Evolutionary conservation across 768 basidiomycete species (phyloP).

Genomic region (Phaeotremella skinneri): DNA sequence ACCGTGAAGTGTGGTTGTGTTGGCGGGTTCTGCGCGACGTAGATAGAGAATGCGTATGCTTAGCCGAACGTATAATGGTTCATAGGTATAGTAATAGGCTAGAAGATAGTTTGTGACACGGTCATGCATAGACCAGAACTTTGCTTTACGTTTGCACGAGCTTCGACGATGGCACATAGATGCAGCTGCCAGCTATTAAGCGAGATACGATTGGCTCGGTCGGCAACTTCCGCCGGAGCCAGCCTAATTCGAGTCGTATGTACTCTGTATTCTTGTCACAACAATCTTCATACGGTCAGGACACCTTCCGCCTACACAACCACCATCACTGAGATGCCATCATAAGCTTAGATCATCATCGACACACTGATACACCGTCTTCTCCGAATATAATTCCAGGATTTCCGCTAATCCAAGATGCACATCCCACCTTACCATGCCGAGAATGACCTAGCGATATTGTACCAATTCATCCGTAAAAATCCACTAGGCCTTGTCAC

Average conservation of each 20-base stretch:
- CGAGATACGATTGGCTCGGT: background rate
- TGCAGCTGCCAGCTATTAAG: background rate
- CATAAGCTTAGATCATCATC: background rate
- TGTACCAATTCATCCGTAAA: slow-evolving; percentile 49
- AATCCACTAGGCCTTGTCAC: slow-evolving; percentile 54
- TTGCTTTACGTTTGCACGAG: background rate
- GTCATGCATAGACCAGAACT: slow-evolving; percentile 6
- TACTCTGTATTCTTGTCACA: too few species aligned
- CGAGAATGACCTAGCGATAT: slow-evolving; percentile 49
- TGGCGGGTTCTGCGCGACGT: background rate
- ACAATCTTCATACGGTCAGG: too few species aligned
- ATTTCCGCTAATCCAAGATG: slow-evolving; percentile 39
- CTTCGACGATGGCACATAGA: background rate
- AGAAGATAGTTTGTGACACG: background rate
- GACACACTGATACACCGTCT: background rate
- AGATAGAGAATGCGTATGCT: background rate
- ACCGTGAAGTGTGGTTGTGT: too few species aligned
- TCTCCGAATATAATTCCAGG: too few species aligned
- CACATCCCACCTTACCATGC: slow-evolving; percentile 54
- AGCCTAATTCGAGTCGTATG: background rate
- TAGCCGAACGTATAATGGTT: background rate
- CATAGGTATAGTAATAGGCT: background rate
- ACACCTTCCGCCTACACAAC: too few species aligned
- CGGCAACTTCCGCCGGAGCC: background rate
- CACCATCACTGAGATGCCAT: too few species aligned